phyloP scores from a whole-genome alignment of 176 grass and related monocot genomes.

The Carex parvula region DNA sequence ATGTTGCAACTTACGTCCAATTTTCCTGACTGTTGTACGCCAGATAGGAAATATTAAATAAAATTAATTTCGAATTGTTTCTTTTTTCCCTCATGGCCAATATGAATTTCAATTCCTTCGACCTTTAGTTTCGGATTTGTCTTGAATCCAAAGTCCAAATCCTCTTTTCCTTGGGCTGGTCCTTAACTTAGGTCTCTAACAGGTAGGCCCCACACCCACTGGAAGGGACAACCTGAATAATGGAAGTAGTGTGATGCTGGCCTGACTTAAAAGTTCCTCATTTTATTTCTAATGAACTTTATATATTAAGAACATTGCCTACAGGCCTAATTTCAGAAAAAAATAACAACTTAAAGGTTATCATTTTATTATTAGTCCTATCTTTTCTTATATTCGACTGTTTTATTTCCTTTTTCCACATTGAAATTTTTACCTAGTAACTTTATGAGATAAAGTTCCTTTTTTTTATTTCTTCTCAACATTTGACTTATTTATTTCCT shows the following conservation, averaged over 20 bases:
- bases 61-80: neutral
- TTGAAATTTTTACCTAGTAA: neutral
- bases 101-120: neutral
- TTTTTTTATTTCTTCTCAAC: neutral
- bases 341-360: neutral
- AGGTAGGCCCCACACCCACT: neutral
- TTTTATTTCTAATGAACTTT: no score
- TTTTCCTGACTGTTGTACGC: neutral
- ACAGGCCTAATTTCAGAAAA: no score
- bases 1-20: slow-evolving; percentile 15
- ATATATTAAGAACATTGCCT: no score
- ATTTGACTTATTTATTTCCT: neutral
- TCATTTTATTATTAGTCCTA: neutral
- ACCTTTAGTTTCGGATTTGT: neutral
- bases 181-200: neutral
- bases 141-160: slow-evolving; percentile 3
- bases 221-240: neutral
- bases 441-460: neutral
- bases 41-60: neutral
- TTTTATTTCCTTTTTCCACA: neutral
- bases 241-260: neutral
- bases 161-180: neutral
- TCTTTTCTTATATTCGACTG: neutral
- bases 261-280: neutral
- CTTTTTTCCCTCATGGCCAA: neutral